Conservation (phyloP, 1,284 basidiomycete genomes). For the Cryptococcus hybrid region DNA sequence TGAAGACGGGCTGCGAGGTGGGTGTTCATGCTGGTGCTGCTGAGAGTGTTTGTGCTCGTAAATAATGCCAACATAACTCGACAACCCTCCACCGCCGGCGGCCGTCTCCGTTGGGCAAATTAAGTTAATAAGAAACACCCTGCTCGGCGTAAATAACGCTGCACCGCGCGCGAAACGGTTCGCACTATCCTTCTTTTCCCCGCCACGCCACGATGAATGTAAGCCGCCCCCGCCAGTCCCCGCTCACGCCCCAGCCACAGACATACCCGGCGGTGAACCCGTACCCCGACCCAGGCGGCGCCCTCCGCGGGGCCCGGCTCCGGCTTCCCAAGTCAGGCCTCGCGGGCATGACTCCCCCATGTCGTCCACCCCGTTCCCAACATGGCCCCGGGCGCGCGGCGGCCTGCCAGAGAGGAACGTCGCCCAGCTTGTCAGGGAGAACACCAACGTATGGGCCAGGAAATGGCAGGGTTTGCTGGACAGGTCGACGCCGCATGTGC, state of each 20-base stretch:
- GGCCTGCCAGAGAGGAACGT: constrained; percentile 48
- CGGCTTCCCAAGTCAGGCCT: constrained; percentile 47
- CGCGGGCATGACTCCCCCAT: constrained; percentile 43
- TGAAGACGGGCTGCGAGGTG: constrained; percentile 35
- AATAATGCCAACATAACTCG: too few relatives aligned
- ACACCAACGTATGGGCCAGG: constrained; percentile 45
- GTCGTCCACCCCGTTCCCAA: constrained; percentile 23
- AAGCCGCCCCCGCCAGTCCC: neutral
- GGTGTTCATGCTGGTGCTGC: too few relatives aligned
- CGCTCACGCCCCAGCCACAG: neutral
- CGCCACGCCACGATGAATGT: neutral
- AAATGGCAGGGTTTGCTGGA: constrained; percentile 78
- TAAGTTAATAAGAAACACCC: too few relatives aligned
- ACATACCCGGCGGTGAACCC: constrained; percentile 19
- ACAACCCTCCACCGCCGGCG: too few relatives aligned
- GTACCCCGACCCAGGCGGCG: constrained; percentile 17
- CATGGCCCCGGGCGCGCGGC: constrained; percentile 35
- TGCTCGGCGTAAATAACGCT: too few relatives aligned
- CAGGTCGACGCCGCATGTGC: constrained; percentile 82
- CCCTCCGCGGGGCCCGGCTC: constrained; percentile 41
- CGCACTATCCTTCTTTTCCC: too few relatives aligned
- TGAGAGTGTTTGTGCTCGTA: too few relatives aligned
- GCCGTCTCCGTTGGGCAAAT: too few relatives aligned
- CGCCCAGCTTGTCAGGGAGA: constrained; percentile 46
- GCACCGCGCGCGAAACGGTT: too few relatives aligned